phyloP scores from a whole-genome alignment of 768 basidiomycete species.

The Boletus pseudopeckii region DNA sequence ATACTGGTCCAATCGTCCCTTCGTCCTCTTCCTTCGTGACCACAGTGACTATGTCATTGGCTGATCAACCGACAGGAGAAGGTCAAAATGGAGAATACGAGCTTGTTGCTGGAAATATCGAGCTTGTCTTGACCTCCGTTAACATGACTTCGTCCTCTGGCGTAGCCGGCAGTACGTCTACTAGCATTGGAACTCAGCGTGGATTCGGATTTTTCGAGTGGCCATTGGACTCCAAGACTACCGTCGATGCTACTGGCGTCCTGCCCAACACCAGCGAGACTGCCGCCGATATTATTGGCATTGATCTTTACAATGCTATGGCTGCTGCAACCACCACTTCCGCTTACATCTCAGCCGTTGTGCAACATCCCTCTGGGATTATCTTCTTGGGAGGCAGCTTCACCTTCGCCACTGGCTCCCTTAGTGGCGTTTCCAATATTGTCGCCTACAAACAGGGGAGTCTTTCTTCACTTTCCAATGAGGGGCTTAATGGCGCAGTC shows the following conservation, averaged over 20 bases:
- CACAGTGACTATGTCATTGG: slow-evolving; percentile 73
- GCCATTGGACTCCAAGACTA: slow-evolving; percentile 48
- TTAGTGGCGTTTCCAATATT: slow-evolving; percentile 65
- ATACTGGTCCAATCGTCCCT: slow-evolving; percentile 81
- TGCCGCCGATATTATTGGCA: slow-evolving; percentile 56
- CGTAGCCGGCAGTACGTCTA: slow-evolving; percentile 27
- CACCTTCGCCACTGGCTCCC: slow-evolving; percentile 51
- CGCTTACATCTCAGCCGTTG: slow-evolving; percentile 50
- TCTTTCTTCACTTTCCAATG: slow-evolving; percentile 49
- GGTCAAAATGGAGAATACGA: slow-evolving; percentile 69
- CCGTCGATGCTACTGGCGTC: slow-evolving; percentile 55
- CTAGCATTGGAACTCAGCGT: slow-evolving; percentile 35
- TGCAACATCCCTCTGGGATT: slow-evolving; percentile 60
- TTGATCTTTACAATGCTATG: slow-evolving; percentile 59
- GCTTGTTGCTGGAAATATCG: slow-evolving; percentile 83
- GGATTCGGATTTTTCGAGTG: slow-evolving; percentile 92
- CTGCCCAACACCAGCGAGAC: slow-evolving; percentile 74
- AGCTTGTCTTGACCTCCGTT: slow-evolving; percentile 68
- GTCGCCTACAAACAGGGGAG: slow-evolving; percentile 62
- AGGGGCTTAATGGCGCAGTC: slow-evolving; percentile 81
- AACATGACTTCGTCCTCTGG: slow-evolving; percentile 39
- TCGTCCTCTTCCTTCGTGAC: slow-evolving; percentile 67
- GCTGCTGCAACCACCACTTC: slow-evolving; percentile 42
- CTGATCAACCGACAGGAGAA: slow-evolving; percentile 56
- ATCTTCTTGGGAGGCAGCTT: slow-evolving; percentile 81